phyloP scores from a whole-genome alignment of 306 rosid species.

The Vigna hirtella region DNA sequence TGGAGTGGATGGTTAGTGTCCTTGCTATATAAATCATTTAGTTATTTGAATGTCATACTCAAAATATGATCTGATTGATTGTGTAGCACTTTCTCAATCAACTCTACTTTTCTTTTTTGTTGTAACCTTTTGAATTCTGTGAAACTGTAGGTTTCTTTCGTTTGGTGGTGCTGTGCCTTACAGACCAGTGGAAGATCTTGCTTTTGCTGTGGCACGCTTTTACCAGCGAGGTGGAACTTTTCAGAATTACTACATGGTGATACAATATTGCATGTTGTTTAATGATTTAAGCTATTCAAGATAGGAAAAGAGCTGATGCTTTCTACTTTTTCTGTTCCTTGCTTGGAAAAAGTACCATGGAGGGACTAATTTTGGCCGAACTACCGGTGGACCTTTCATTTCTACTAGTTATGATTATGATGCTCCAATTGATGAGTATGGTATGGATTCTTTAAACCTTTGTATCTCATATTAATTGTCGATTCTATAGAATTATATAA shows the following conservation, averaged over 20 bases:
- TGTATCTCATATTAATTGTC: neutral
- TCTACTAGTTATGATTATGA: conserved; percentile 94
- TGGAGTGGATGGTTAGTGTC: conserved; percentile 84
- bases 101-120: neutral
- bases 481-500: conserved; percentile 15
- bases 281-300: conserved; percentile 4
- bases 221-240: conserved; percentile 93
- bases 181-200: conserved; percentile 91
- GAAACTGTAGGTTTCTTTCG: conserved; percentile 67
- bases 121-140: conserved; percentile 4
- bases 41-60: conserved; percentile 23
- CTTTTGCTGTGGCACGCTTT: conserved; percentile 92
- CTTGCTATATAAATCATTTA: conserved; percentile 2
- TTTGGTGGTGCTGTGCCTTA: conserved; percentile 85
- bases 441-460: conserved; percentile 57
- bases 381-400: conserved; percentile 85
- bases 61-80: conserved; percentile 14
- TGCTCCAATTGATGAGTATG: conserved; percentile 94
- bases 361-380: conserved; percentile 89
- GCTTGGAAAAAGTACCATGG: conserved; percentile 83
- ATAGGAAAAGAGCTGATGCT: conserved; percentile 29
- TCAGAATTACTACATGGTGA: conserved; percentile 95
- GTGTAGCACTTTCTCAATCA: neutral
- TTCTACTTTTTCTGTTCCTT: conserved; percentile 45
- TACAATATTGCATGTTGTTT: conserved; percentile 25